Base-by-base conservation (phyloP, 352 stramenopile genomes). In the Phytophthora tentaculata region DNA sequence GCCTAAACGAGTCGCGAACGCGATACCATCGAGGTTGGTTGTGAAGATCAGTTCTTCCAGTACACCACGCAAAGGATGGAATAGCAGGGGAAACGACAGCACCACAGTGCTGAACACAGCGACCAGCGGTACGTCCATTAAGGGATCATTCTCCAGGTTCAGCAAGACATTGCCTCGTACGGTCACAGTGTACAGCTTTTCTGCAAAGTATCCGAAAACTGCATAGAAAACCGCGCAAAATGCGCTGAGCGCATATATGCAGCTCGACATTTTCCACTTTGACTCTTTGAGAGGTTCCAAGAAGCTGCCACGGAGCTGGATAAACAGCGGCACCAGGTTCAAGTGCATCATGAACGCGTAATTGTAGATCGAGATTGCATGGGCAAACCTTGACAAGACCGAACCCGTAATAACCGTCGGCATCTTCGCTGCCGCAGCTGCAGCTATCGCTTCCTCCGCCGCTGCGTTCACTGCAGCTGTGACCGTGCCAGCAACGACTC, bases 281-380 rank as follows among this genome's bases (percentile, higher is more conserved):
- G 81, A 86, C 20, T 66, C 67, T 24, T 77, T 64, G 23, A 90
- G 63, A 19, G 81, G 76, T 57, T 92, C 80, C 2, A 71, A 73
- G 32, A 84, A 89, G 54, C 69, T 85, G 32, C 81, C 81, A 6
- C 84, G 84, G 19, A 91, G 61, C 52, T 90, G 79, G 48, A 89
- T 83, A 61, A 91, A 93, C 14, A 93, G 71, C 68, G 86, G 84
- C 20, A 93, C 62, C 16, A 95, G 65, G 63, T 95, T 95, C 60
- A 95, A 58, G 23, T 95, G 86, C 80, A 91, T 89, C 83, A 93
- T 91, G 69, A 93, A 95, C n/a, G 83, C 83, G 61, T 90, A 93
- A 61, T 86, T 93, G 77, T 87, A 93, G 69, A 95, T 89, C 20
- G 83, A 91, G 43, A 91, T 67, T 3, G 79, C 67, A 58, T 90